Base-by-base conservation (phyloP, 441 rosid species). In the Geranium incanum region DNA sequence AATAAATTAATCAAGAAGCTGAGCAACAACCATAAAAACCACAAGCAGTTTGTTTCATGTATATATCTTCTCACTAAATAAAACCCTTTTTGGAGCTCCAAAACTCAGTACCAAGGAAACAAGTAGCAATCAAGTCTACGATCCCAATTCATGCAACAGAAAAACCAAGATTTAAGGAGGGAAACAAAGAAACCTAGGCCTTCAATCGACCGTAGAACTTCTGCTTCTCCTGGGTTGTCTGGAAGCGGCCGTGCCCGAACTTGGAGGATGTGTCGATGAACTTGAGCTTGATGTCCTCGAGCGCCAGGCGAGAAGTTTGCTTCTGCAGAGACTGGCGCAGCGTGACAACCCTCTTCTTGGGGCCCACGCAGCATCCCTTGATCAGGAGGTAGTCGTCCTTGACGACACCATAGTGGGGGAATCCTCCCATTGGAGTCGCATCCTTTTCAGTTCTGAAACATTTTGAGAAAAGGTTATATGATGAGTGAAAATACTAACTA, bases 261-360 rank as follows among this genome's bases (percentile, higher is more conserved):
- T 79, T 82, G 68, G 91, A 81, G 63, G 86, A 77, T 19, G 78
- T 67, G 68, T 87, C 87, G 4, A 87, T 77, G 71, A 85, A 85
- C 86, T 84, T 87, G 11, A 87, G 72, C 36, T 73, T 87, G 69
- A 87, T 84, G 45, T 75, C 84, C 77, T 84, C 91, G 77, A 76
- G 0, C 3, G 89, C 89, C 37, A 87, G 36, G 71, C 87, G 78
- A 3, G 87, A 84, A 6, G 89, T 84, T 74, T 85, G 89, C 73
- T 78, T 81, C 78, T 84, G 7, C 68, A 84, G 52, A 6, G 87
- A 77, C 79, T 81, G 89, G 78, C 91, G 80, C 72, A 84, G 72
- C 7, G 89, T 85, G 74, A 87, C 86, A 36, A 87, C 89, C 28
- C 91, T 85, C 79, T 87, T 87, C 84, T 83, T 87, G 0, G 86